Conservation (phyloP, 345 rosid species). For the Moricandia moricandioides region DNA sequence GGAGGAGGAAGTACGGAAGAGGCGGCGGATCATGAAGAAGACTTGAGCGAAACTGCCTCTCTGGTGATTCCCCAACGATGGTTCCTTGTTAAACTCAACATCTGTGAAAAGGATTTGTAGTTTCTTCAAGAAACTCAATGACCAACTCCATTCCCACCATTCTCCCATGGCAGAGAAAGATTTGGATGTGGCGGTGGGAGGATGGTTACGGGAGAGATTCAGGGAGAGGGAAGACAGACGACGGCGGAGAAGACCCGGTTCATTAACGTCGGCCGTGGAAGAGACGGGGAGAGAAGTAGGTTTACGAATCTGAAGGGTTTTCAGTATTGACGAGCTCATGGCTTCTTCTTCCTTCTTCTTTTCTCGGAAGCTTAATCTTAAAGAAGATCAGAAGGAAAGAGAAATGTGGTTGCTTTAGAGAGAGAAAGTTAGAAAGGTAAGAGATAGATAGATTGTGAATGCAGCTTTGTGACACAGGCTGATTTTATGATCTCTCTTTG, state of each 20-base stretch:
- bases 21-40: slow-evolving; percentile 26
- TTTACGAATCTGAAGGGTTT: slow-evolving; percentile 48
- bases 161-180: slow-evolving; percentile 55
- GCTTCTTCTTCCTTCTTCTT: not conserved
- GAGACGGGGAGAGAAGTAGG: slow-evolving; percentile 50
- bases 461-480: no score
- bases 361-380: not conserved
- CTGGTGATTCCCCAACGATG: slow-evolving; percentile 33
- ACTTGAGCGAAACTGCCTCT: slow-evolving; percentile 49
- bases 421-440: slow-evolving; percentile 6
- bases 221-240: slow-evolving; percentile 70
- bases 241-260: slow-evolving; percentile 45
- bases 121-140: slow-evolving; percentile 64
- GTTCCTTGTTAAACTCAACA: slow-evolving; percentile 66
- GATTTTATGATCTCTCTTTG: no score
- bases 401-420: slow-evolving; percentile 8
- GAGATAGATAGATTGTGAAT: not conserved
- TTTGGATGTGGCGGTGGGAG: no score
- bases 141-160: slow-evolving; percentile 86
- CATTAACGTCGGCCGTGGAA: slow-evolving; percentile 13
- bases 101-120: slow-evolving; percentile 42
- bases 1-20: slow-evolving; percentile 49
- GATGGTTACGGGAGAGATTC: slow-evolving; percentile 28
- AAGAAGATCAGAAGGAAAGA: not conserved
- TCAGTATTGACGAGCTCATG: slow-evolving; percentile 43